Evolutionary conservation across 2,329 filamentous ascomycete species (phyloP), one percentile per base, ranked within the genome.

Genomic region (Karstenula rhodostoma): DNA sequence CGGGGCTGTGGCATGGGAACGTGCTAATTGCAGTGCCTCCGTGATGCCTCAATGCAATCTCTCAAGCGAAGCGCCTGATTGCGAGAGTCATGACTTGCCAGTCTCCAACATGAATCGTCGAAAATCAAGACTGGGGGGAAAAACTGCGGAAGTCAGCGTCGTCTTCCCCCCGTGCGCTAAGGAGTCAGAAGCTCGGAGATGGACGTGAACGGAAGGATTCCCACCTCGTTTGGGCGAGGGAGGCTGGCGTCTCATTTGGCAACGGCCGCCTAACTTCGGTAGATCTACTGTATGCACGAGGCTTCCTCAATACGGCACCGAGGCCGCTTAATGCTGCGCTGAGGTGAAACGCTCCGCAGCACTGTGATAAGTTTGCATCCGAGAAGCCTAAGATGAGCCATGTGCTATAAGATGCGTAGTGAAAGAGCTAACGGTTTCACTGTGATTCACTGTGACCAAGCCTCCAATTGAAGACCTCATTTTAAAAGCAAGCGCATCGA

Each of bases 131-230:
- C 35, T 29, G 35, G 23, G 19, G 43, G 27, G 22, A 55, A 27
- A 55, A 47, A 46, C 40, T 19, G 52, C 52, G 52, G 52, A 55
- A 37, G 52, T 55, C 42, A 55, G 52, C 52, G 22, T 44, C 25
- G 33, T 54, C 46, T 67, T 72, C 72, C 73, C 72, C 73, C 73
- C 73, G 73, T 70, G 61, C 66, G 65, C 73, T 73, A 75, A 49
- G 56, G 58, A 61, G 22, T 65, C 43, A 60, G 49, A 47, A 60
- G 52, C 47, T 44, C 49, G 43, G 51, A 62, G 52, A 50, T 57
- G 51, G 61, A 59, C 62, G 56, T 35, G 60, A 65, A 55, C 55
- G 62, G 62, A 64, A 64, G 49, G 51, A 54, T 9, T 57, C 50
- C 66, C 55, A 56, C 60, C 58, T 52, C 40, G 62, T 55, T 42